Evolutionary conservation across 179 eudicot genomes (phyloP).

Genomic region (Sideroxylon spinosum): DNA sequence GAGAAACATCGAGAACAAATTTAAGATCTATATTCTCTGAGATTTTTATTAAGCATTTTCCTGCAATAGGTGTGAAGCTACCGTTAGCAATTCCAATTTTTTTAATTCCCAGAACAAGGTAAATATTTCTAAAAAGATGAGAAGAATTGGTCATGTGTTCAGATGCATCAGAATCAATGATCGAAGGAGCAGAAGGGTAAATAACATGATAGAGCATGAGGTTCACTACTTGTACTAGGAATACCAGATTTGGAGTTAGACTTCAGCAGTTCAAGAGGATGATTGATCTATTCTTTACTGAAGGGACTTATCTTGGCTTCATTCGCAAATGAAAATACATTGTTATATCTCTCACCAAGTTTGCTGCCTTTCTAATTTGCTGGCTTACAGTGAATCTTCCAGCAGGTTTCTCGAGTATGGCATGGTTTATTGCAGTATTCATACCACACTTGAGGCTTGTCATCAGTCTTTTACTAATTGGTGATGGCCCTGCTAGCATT

Average conservation of each 20-base stretch:
- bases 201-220: background rate
- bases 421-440: background rate
- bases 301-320: background rate
- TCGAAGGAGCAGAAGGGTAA: background rate
- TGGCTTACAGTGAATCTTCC: background rate
- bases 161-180: background rate
- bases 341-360: background rate
- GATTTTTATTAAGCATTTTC: background rate
- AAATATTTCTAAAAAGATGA: background rate
- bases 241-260: background rate
- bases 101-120: slow-evolving; percentile 2
- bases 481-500: background rate
- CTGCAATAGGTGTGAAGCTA: background rate
- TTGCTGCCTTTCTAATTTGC: background rate
- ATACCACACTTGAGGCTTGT: background rate
- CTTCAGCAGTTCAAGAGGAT: slow-evolving; percentile 7
- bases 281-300: background rate
- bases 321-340: background rate
- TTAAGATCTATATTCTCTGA: background rate
- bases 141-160: background rate
- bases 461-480: background rate
- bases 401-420: background rate
- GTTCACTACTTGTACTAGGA: background rate
- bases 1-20: background rate
- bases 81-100: background rate